A percentile compares a stretch with the other conserved stretches of the same genome.
Evolutionary conservation across 768 basidiomycete genomes (phyloP).

Genomic region (Cyathus striatus): DNA sequence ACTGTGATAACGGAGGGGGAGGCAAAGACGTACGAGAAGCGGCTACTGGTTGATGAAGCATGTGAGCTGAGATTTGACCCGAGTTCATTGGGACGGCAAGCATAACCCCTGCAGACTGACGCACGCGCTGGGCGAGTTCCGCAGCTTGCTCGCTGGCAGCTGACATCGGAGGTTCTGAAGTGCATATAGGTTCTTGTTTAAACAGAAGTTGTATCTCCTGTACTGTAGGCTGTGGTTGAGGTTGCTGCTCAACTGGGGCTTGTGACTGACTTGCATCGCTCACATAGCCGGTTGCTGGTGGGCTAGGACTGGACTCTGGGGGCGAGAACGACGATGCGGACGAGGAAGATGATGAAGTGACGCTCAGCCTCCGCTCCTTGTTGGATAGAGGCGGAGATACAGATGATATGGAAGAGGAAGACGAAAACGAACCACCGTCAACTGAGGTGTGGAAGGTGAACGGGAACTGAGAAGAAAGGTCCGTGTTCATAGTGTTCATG

Average conservation of each 20-base stretch:
- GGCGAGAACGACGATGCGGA: constrained; percentile 49
- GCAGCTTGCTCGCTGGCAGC: constrained; percentile 24
- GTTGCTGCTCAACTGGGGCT: no score
- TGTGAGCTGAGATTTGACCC: constrained; percentile 24
- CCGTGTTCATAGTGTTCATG: constrained; percentile 10
- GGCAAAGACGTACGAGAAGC: constrained; percentile 14
- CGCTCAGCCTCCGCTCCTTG: constrained; percentile 40
- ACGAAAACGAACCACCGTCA: constrained; percentile 11
- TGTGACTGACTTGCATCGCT: constrained; percentile 19
- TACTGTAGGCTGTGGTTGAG: no score
- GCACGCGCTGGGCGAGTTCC: constrained; percentile 43
- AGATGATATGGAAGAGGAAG: constrained; percentile 17
- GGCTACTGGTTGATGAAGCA: constrained; percentile 10
- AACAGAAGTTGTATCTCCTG: constrained; percentile 8
- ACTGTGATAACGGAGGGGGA: background rate
- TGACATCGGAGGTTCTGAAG: constrained; percentile 6
- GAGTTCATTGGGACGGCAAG: constrained; percentile 39
- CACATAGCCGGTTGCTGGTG: constrained; percentile 18
- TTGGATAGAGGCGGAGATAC: constrained; percentile 17
- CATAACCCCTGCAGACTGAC: constrained; percentile 54
- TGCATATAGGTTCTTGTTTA: constrained; percentile 13
- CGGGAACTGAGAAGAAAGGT: constrained; percentile 24
- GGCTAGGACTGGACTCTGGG: constrained; percentile 29
- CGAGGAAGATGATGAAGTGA: constrained; percentile 51
- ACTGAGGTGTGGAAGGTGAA: constrained; percentile 33